A percentile compares a stretch with the other conserved stretches of the same genome.
These are phyloP conservation scores for Phytopythium sindhum DNA, from an alignment of 352 stramenopile species.

Conservation along the genomic window DNA sequence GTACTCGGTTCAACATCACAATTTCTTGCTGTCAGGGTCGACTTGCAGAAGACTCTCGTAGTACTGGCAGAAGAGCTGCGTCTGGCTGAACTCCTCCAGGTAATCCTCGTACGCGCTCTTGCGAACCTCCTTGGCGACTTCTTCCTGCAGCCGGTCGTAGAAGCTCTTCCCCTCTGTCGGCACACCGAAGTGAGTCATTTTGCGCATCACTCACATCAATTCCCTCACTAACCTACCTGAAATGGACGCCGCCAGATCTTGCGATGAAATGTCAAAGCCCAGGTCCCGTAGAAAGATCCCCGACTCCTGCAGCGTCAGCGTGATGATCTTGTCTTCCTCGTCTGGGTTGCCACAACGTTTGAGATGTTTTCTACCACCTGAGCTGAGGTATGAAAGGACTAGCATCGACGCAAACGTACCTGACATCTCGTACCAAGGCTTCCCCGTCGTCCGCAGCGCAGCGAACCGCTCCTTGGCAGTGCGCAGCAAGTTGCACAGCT, in stretches of 20 bases:
- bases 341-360: slow-evolving; percentile 10
- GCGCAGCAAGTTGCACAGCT: slow-evolving; percentile 59
- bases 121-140: slow-evolving; percentile 62
- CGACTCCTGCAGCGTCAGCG: slow-evolving; percentile 63
- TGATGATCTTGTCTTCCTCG: slow-evolving; percentile 76
- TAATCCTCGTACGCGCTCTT: slow-evolving; percentile 72
- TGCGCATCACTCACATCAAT: background rate
- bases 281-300: slow-evolving; percentile 69
- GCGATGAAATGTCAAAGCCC: slow-evolving; percentile 64
- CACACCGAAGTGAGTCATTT: slow-evolving; percentile 3
- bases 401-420: slow-evolving; percentile 11
- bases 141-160: slow-evolving; percentile 76
- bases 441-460: slow-evolving; percentile 34
- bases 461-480: slow-evolving; percentile 49
- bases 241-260: slow-evolving; percentile 42
- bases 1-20: background rate
- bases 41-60: slow-evolving; percentile 69
- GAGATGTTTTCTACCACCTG: background rate
- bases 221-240: slow-evolving; percentile 22
- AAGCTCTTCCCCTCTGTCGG: slow-evolving; percentile 41
- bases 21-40: slow-evolving; percentile 20
- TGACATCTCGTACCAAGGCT: slow-evolving; percentile 78
- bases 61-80: slow-evolving; percentile 85
- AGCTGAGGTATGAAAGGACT: background rate
- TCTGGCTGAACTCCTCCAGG: slow-evolving; percentile 81